A percentile compares a stretch with the other conserved stretches of the same genome.
Conservation (phyloP, 176 grass and related monocot species). For the Guadua angustifolia region DNA sequence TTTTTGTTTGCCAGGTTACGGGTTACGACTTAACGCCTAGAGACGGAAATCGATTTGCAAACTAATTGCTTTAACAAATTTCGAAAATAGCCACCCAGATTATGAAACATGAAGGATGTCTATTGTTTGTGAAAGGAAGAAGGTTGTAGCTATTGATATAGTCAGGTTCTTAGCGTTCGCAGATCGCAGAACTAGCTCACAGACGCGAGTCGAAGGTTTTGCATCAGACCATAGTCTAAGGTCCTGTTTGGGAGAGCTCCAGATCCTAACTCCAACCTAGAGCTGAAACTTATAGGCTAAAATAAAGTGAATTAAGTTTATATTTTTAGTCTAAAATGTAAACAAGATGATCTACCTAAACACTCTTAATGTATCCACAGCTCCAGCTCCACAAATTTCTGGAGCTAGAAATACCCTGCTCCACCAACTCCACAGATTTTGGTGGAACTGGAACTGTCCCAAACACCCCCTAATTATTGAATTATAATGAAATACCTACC, state of each 20-base stretch:
- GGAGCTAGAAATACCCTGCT: no score
- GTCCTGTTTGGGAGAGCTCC: no score
- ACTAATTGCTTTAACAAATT: not conserved
- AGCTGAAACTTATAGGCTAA: no score
- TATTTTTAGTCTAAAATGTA: no score
- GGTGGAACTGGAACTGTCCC: no score
- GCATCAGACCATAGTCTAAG: not conserved
- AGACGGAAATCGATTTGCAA: not conserved
- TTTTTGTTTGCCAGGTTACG: not conserved
- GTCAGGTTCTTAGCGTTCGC: not conserved
- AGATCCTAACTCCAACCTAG: no score
- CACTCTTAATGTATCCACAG: no score
- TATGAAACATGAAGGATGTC: not conserved
- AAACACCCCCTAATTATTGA: constrained; percentile 17
- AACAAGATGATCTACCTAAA: no score
- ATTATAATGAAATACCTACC: constrained; percentile 4
- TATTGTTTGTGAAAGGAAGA: no score
- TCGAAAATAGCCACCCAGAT: not conserved
- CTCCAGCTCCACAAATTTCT: no score
- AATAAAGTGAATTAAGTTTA: no score
- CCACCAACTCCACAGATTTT: no score
- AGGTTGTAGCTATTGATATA: not conserved
- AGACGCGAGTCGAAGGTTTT: not conserved
- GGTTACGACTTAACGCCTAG: not conserved
- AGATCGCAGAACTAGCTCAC: not conserved